Percentiles rank a stretch among this genome's conserved stretches.
phyloP scores from a whole-genome alignment of 2,329 filamentous ascomycete genomes.

The Cryphonectria radicalis region DNA sequence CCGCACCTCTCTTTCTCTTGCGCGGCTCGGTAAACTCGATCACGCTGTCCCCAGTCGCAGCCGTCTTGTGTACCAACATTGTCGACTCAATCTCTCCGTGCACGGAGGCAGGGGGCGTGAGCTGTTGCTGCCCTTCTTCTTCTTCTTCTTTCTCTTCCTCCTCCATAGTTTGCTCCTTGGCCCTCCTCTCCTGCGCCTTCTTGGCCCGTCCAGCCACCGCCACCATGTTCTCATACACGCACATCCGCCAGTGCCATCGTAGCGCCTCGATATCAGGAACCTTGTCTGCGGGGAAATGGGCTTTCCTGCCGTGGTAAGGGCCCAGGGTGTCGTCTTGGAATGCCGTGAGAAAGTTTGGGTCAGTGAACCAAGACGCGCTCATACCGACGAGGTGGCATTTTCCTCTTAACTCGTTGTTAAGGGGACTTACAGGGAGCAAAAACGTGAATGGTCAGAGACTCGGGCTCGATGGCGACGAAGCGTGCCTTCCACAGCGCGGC shows the following conservation, averaged over 20 bases:
- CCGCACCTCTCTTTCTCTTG: background rate
- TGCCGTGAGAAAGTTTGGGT: background rate
- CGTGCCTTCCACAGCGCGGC: conserved; percentile 12
- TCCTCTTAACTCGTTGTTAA: background rate
- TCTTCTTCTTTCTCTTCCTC: background rate
- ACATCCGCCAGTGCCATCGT: background rate
- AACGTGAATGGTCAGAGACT: background rate
- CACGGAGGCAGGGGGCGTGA: background rate
- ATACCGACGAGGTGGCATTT: background rate
- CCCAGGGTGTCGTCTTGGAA: background rate
- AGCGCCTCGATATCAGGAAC: conserved; percentile 17
- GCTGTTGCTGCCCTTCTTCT: background rate
- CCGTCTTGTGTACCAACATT: background rate
- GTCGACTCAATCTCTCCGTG: background rate
- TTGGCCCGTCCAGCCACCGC: background rate
- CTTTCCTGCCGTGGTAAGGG: conserved; percentile 24
- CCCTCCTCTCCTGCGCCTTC: background rate
- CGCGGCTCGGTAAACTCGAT: background rate
- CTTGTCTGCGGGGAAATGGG: conserved; percentile 33
- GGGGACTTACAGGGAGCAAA: conserved; percentile 32
- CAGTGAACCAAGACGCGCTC: background rate
- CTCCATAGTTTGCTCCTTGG: background rate
- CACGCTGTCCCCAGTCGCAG: background rate
- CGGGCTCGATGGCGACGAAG: conserved; percentile 13
- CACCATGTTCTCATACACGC: conserved; percentile 1